phyloP scores from a whole-genome alignment of 2,329 filamentous ascomycete genomes.

The Septoria linicola region DNA sequence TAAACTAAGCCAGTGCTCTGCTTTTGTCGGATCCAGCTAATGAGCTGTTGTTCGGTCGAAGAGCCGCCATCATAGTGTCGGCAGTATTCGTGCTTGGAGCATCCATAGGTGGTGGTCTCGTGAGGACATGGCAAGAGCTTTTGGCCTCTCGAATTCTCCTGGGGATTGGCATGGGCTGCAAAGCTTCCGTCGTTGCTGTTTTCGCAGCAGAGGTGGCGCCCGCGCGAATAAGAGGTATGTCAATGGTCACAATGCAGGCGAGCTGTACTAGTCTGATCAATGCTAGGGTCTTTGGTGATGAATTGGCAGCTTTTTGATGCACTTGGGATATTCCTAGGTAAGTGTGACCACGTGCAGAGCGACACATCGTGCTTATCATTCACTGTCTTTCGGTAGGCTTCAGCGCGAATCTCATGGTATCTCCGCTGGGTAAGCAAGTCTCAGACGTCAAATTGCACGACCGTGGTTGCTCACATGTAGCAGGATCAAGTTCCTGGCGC shows the following conservation, averaged over 20 bases:
- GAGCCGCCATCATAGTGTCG: constrained; percentile 34
- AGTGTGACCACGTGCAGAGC: background rate
- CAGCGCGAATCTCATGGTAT: constrained; percentile 32
- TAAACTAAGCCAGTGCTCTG: constrained; percentile 16
- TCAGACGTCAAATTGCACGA: too few species aligned
- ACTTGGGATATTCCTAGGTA: constrained; percentile 19
- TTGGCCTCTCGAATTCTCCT: constrained; percentile 36
- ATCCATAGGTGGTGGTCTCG: constrained; percentile 34
- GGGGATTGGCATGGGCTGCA: constrained; percentile 39
- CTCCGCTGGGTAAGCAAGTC: constrained; percentile 24
- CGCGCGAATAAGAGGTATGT: constrained; percentile 25
- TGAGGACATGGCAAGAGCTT: constrained; percentile 32
- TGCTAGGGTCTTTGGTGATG: constrained; percentile 31
- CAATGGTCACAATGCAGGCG: background rate
- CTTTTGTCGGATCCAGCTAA: constrained; percentile 38
- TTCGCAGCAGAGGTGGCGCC: constrained; percentile 37
- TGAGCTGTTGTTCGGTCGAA: constrained; percentile 35
- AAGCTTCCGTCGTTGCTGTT: constrained; percentile 37
- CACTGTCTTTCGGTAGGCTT: constrained; percentile 35
- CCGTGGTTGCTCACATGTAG: background rate
- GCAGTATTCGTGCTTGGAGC: constrained; percentile 34
- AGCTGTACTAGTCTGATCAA: background rate
- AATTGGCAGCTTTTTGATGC: constrained; percentile 38
- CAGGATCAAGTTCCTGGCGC: constrained; percentile 26
- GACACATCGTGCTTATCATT: too few species aligned